Base-by-base conservation (phyloP, 768 basidiomycete species). In the Lactarius tabidus region DNA sequence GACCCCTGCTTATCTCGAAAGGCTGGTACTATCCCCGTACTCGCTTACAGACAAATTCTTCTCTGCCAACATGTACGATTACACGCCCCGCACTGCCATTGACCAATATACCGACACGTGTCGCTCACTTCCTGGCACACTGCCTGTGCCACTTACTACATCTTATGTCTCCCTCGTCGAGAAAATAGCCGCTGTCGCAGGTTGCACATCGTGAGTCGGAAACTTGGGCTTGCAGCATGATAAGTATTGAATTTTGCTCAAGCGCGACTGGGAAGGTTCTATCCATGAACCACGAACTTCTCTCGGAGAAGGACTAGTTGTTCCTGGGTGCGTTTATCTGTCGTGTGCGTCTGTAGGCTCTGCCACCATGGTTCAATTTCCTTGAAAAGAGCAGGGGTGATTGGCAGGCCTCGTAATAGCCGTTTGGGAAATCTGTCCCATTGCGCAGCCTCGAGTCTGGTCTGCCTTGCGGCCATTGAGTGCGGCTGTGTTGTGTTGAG, bases 261-360 rank as follows among this genome's bases (percentile, higher is more conserved):
- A 92, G 74, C 79, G 91, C 54, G 95, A 98, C 70, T 98, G 96
- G 95, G 91, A 98, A 72, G 94, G 95, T 3, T 95, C 97, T 71
- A 86, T 95, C 66, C n/a, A n/a, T n/a, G n/a, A n/a, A n/a, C n/a
- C n/a, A n/a, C n/a, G n/a, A n/a, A n/a, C n/a, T n/a, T n/a, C n/a
- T n/a, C n/a, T n/a, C n/a, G n/a, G n/a, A n/a, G n/a, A n/a, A n/a
- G n/a, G n/a, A n/a, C n/a, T n/a, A n/a, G n/a, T n/a, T n/a, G n/a
- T n/a, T n/a, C n/a, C n/a, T n/a, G n/a, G n/a, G n/a, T n/a, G n/a
- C n/a, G n/a, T n/a, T n/a, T n/a, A n/a, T n/a, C n/a, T n/a, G n/a
- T n/a, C n/a, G n/a, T n/a, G n/a, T n/a, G n/a, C n/a, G n/a, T n/a
- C n/a, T n/a, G n/a, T n/a, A n/a, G n/a, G n/a, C n/a, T n/a, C n/a